Base-by-base conservation (phyloP, 345 rosid species). In the Acer saccharum region DNA sequence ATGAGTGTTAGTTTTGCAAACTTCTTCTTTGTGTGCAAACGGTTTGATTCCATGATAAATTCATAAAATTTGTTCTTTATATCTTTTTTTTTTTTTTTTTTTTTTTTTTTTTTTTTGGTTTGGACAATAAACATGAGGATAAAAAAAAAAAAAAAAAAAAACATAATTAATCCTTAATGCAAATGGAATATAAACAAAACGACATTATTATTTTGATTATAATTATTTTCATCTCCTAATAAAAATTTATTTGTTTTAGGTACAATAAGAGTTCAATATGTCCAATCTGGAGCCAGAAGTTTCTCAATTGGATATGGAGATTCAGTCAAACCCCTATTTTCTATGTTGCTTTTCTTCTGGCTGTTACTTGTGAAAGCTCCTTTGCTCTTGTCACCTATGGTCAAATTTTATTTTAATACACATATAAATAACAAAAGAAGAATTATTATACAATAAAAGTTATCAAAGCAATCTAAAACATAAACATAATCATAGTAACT, bases 221-320 rank as follows among this genome's bases (percentile, higher is more conserved):
- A 35, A 35, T 71, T 58, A 14, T 8, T 46, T 43, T 5, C 4
- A 17, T 48, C 61, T 48, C 70, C 62, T 16, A 17, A 73, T 9
- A 29, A 44, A 63, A 39, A 63, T n/a, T 57, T 54, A 54, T 54
- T 72, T 58, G 12, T n/a, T 32, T 23, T 3, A 6, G 48, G 44
- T 10, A 65, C 46, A 43, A 43, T 1, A 43, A 23, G 46, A 71
- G 25, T 14, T 52, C 43, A 62, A 10, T 50, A 74, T 10, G 27
- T 29, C 70, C 70, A 74, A 63, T 74, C 77, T 41, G 50, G 50
- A 2, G 77, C 63, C 62, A 64, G 65, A n/a, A 60, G 29, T 10
- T 27, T 46, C 62, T 13, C 60, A 10, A 39, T 12, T 44, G 69
- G 60, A 63, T 23, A 9, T 43, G 9, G 41, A n/a, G 39, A 35